These are phyloP conservation scores for Eucalyptus grandis DNA, from an alignment of 345 rosid species.

Conservation along the genomic window DNA sequence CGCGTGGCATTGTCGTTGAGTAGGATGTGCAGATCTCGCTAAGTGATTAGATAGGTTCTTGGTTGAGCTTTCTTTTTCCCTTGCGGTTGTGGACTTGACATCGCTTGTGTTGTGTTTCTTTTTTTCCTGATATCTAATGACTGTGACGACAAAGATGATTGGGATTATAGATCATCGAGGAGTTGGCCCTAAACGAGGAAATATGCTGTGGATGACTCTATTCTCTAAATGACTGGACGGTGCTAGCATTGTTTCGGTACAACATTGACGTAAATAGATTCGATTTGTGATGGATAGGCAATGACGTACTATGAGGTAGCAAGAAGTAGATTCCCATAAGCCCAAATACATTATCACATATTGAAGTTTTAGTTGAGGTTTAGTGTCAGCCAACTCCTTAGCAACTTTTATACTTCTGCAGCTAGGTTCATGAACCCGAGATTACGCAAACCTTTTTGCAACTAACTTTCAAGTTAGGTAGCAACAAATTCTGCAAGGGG, in stretches of 20 bases:
- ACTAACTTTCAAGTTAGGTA: background rate
- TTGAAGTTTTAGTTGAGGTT: background rate
- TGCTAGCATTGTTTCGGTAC: background rate
- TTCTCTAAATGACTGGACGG: background rate
- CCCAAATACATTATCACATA: background rate
- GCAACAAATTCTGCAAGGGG: background rate
- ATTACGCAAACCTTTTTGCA: background rate
- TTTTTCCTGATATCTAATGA: background rate
- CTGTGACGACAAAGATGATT: background rate
- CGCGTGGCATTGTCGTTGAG: background rate
- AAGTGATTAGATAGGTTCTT: background rate
- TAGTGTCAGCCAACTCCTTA: background rate
- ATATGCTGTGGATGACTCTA: background rate
- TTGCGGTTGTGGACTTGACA: background rate
- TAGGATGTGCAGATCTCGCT: background rate
- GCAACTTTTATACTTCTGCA: background rate
- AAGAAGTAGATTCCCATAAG: background rate
- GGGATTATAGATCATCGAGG: background rate
- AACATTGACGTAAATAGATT: background rate
- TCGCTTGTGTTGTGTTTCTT: background rate
- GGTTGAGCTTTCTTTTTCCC: background rate
- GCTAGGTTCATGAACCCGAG: background rate
- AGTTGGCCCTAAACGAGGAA: background rate
- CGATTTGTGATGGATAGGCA: background rate
- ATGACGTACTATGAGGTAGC: background rate